A percentile compares a stretch with the other conserved stretches of the same genome.
phyloP scores from a whole-genome alignment of 2,329 filamentous ascomycete species.

The Monilinia fructigena region DNA sequence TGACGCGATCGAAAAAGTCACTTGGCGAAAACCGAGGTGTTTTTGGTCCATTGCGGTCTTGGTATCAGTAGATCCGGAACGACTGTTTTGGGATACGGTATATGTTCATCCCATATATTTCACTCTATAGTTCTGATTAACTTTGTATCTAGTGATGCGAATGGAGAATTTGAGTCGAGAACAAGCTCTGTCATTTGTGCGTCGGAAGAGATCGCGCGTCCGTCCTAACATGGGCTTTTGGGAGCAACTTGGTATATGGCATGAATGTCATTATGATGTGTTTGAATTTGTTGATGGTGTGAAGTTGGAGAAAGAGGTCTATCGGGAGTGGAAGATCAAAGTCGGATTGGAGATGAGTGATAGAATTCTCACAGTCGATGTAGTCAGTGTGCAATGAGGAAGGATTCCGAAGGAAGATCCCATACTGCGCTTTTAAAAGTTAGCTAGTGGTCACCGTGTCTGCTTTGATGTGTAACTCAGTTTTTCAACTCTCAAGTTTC shows the following conservation, averaged over 20 bases:
- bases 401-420: background rate
- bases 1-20: background rate
- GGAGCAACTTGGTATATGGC: background rate
- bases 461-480: background rate
- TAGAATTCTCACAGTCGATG: background rate
- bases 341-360: background rate
- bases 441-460: background rate
- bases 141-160: background rate
- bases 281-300: background rate
- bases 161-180: background rate
- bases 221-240: background rate
- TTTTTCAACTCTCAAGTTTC: background rate
- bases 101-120: background rate
- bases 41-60: conserved; percentile 6
- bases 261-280: conserved; percentile 1
- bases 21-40: background rate
- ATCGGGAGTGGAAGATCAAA: conserved; percentile 6
- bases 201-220: background rate
- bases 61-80: conserved; percentile 9
- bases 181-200: background rate
- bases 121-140: background rate
- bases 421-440: background rate
- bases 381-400: background rate
- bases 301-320: background rate
- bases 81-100: background rate